These are phyloP conservation scores for Chytriomyces sp. DNA, from an alignment of 192 early-diverging fungal genomes.

Conservation along the genomic window DNA sequence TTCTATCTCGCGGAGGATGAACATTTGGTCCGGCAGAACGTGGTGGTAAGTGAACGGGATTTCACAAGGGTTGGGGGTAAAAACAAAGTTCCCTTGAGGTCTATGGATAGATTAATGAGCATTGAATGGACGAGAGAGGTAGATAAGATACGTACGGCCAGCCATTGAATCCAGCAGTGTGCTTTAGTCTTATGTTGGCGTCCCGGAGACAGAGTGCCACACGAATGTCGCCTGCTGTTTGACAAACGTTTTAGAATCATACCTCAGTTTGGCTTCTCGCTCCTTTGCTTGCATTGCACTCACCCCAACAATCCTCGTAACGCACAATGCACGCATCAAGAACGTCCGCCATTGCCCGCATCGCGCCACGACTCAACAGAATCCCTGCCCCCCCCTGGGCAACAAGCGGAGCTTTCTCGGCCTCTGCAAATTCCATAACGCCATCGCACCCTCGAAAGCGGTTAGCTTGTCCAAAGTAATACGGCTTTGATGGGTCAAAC, in stretches of 20 bases:
- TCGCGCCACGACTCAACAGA: constrained; percentile 47
- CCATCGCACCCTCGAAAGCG: constrained; percentile 57
- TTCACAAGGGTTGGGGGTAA: constrained; percentile 44
- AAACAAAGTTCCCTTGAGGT: constrained; percentile 31
- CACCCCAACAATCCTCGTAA: constrained; percentile 59
- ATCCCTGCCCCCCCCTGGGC: constrained; percentile 61
- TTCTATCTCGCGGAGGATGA: constrained; percentile 35
- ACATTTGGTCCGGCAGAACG: constrained; percentile 47
- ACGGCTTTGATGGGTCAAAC: constrained; percentile 36
- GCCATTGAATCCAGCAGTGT: constrained; percentile 21
- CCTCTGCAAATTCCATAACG: constrained; percentile 39
- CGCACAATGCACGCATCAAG: constrained; percentile 44
- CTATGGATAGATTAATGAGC: constrained; percentile 27
- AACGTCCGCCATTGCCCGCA: constrained; percentile 39
- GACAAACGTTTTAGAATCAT: constrained; percentile 1
- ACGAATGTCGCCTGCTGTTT: constrained; percentile 56
- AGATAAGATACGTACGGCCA: background rate
- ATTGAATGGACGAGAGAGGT: no score
- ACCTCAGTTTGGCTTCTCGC: background rate
- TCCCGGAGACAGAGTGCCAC: constrained; percentile 58
- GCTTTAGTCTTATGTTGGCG: constrained; percentile 42
- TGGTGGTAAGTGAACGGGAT: constrained; percentile 55
- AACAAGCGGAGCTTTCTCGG: constrained; percentile 34
- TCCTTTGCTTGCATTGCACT: constrained; percentile 29
- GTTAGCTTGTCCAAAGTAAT: constrained; percentile 53